phyloP scores from a whole-genome alignment of 345 rosid genomes.

The Erysimum cheiranthoides region DNA sequence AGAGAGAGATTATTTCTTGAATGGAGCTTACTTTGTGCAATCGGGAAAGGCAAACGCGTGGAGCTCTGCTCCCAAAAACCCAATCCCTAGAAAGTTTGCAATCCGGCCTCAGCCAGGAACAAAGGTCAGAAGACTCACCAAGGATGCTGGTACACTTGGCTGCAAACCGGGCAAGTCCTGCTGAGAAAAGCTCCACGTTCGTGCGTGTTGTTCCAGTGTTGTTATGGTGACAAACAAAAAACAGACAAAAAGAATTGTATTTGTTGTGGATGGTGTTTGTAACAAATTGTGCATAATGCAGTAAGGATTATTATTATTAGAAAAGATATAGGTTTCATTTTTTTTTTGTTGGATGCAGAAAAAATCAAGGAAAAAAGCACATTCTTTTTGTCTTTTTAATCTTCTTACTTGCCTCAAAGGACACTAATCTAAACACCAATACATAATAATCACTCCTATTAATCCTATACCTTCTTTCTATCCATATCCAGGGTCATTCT shows the following conservation, averaged over 20 bases:
- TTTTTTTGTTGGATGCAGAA: conserved; percentile 3
- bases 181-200: conserved; percentile 24
- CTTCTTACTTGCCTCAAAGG: conserved; percentile 31
- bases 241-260: conserved; percentile 9
- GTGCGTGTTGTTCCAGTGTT: conserved; percentile 26
- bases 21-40: conserved; percentile 73
- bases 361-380: not conserved
- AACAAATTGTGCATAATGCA: conserved; percentile 39
- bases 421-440: conserved; percentile 28
- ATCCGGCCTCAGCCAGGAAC: conserved; percentile 55
- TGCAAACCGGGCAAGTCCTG: conserved; percentile 51
- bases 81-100: conserved; percentile 46
- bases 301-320: conserved; percentile 25
- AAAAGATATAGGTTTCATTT: conserved; percentile 13
- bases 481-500: conserved; percentile 14
- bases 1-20: conserved; percentile 63
- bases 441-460: conserved; percentile 35
- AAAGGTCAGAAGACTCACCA: conserved; percentile 50
- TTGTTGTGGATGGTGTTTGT: conserved; percentile 33
- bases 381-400: conserved; percentile 27
- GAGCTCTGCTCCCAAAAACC: conserved; percentile 28
- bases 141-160: conserved; percentile 59
- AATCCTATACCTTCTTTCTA: conserved; percentile 20
- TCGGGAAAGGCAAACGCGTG: conserved; percentile 53
- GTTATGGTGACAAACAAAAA: conserved; percentile 20